phyloP scores from a whole-genome alignment of 1,284 basidiomycete species.

The Rugosomyces carneus region DNA sequence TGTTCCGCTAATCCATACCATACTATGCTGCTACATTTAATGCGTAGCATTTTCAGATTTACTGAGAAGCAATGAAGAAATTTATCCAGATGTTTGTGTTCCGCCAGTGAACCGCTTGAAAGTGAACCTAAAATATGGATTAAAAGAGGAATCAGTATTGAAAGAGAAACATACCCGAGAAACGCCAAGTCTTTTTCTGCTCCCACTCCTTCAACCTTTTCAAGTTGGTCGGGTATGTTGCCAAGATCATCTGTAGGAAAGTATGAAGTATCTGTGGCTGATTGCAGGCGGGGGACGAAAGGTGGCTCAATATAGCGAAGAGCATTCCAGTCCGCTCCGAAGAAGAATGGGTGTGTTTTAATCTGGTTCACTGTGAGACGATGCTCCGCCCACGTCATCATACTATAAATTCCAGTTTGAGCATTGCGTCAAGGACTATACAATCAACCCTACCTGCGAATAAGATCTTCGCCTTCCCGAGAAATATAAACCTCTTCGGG shows the following conservation, averaged over 20 bases:
- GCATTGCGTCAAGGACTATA: conserved; percentile 15
- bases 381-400: conserved; percentile 83
- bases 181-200: conserved; percentile 90
- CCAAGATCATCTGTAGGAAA: conserved; percentile 97
- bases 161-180: conserved; percentile 59
- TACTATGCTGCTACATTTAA: conserved; percentile 12
- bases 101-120: conserved; percentile 72
- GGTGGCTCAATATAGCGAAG: conserved; percentile 93
- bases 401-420: conserved; percentile 30
- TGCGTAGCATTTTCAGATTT: conserved; percentile 6
- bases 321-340: conserved; percentile 90
- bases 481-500: conserved; percentile 96
- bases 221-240: conserved; percentile 72
- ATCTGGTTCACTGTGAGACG: conserved; percentile 84
- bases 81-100: conserved; percentile 17
- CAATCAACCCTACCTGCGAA: conserved; percentile 57
- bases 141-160: neutral
- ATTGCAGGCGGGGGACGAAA: conserved; percentile 90
- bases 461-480: conserved; percentile 88
- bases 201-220: conserved; percentile 61
- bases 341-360: conserved; percentile 94
- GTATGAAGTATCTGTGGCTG: conserved; percentile 92
- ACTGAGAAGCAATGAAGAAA: neutral
- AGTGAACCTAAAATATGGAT: conserved; percentile 53
- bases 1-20: no score